Evolutionary conservation across 192 early-diverging fungal genomes (phyloP).

Genomic region (Coemansia sp.): DNA sequence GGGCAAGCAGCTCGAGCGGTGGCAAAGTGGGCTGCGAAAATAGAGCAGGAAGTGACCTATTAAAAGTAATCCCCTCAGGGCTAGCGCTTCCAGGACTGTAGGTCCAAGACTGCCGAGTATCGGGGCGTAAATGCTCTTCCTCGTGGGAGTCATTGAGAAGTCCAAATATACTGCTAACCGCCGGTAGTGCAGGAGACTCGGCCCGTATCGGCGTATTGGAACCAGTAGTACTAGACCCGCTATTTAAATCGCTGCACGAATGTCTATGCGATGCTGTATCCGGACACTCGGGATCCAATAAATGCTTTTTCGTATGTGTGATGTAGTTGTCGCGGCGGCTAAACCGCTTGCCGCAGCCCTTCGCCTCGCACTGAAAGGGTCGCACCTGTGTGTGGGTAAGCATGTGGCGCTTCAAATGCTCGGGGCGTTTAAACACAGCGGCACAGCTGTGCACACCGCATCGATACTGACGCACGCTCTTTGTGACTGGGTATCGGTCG

Average conservation of each 20-base stretch:
- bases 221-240: slow-evolving; percentile 5
- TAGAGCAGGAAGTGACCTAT: not conserved
- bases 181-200: not conserved
- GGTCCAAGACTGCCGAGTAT: not conserved
- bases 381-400: slow-evolving; percentile 88
- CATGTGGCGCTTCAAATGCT: slow-evolving; percentile 86
- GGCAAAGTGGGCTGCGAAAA: slow-evolving; percentile 4
- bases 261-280: not conserved
- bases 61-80: not conserved
- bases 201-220: not conserved
- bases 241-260: slow-evolving; percentile 9
- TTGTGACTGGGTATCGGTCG: slow-evolving; percentile 31
- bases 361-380: slow-evolving; percentile 77
- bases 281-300: not conserved
- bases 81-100: not conserved
- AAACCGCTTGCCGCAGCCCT: slow-evolving; percentile 78
- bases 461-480: slow-evolving; percentile 55
- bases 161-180: slow-evolving; percentile 35
- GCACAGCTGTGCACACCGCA: slow-evolving; percentile 66
- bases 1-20: slow-evolving; percentile 43
- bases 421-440: slow-evolving; percentile 76
- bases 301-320: slow-evolving; percentile 48
- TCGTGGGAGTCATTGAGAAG: slow-evolving; percentile 21
- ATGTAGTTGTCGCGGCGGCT: slow-evolving; percentile 79
- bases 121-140: not conserved